phyloP scores from a whole-genome alignment of 306 rosid genomes.

The Fragaria ananassa region DNA sequence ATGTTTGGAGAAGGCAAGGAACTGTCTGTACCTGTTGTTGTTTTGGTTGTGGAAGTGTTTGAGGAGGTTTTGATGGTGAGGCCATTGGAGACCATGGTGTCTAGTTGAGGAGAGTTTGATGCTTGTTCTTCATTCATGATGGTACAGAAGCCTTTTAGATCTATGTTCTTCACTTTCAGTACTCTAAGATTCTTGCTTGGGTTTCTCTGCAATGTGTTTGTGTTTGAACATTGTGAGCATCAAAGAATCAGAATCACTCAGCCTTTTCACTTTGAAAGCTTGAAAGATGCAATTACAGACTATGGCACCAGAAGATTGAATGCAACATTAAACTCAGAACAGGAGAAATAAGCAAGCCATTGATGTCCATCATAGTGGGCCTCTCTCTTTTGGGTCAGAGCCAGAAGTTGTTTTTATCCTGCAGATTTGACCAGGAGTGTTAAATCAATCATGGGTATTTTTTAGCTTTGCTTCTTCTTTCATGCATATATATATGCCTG shows the following conservation, averaged over 20 bases:
- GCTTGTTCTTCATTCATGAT: conserved; percentile 33
- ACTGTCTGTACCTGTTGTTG: conserved; percentile 17
- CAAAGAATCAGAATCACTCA: not conserved
- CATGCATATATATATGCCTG: conserved; percentile 9
- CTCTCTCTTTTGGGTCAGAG: conserved; percentile 1
- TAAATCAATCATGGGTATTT: not conserved
- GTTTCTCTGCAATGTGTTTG: not conserved
- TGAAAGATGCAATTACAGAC: conserved; percentile 14
- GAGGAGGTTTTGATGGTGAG: conserved; percentile 57
- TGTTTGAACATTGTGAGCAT: conserved; percentile 1
- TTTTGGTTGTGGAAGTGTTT: conserved; percentile 17
- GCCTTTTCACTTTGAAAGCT: not conserved
- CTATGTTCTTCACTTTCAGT: not conserved
- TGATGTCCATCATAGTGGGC: conserved; percentile 24
- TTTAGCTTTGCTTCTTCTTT: not conserved
- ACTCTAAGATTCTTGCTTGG: not conserved
- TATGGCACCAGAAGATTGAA: conserved; percentile 33
- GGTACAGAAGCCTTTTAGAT: not conserved
- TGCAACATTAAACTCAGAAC: conserved; percentile 32
- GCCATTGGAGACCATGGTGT: conserved; percentile 28
- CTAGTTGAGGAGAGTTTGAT: conserved; percentile 12
- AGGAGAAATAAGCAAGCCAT: not conserved
- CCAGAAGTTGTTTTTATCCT: conserved; percentile 9
- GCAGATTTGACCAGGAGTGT: conserved; percentile 17
- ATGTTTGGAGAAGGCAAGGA: conserved; percentile 45